Percentiles rank a stretch among this genome's conserved stretches.
Evolutionary conservation across 192 early-diverging fungal genomes (phyloP).

Genomic region (Fimicolochytrium jonesii): DNA sequence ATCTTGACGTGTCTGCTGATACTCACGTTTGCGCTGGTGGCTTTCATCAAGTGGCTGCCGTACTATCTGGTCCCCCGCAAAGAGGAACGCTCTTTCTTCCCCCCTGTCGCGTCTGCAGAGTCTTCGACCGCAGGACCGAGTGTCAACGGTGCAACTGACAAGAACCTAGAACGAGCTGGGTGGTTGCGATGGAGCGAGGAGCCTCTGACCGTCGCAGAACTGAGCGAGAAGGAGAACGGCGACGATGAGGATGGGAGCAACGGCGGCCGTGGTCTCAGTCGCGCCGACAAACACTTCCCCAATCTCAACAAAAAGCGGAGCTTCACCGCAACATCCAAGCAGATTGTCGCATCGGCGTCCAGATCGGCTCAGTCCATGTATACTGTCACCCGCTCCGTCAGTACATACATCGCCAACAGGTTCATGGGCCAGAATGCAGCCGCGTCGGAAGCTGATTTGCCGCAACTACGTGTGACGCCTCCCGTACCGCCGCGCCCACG

Average conservation of each 20-base stretch:
- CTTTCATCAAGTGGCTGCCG: conserved; percentile 27
- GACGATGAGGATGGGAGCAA: not conserved
- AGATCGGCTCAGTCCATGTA: conserved; percentile 11
- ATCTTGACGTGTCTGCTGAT: not conserved
- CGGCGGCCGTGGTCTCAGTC: not conserved
- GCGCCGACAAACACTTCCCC: not conserved
- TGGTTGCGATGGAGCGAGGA: conserved; percentile 32
- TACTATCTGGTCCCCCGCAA: conserved; percentile 19
- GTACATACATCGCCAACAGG: conserved; percentile 26
- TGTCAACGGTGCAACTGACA: too few species aligned
- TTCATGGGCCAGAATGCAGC: conserved; percentile 31
- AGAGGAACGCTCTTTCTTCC: not conserved
- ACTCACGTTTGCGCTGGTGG: not conserved
- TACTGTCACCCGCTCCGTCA: conserved; percentile 10
- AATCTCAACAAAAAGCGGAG: not conserved
- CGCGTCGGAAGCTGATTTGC: conserved; percentile 12
- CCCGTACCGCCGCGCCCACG: conserved; percentile 2
- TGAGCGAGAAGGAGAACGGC: conserved; percentile 17
- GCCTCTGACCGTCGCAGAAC: conserved; percentile 22
- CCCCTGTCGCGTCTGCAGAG: too few species aligned
- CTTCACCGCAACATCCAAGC: conserved; percentile 12
- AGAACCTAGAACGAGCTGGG: too few species aligned
- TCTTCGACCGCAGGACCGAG: too few species aligned
- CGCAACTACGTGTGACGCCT: too few species aligned
- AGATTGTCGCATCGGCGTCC: conserved; percentile 16